Conservation (phyloP, 495 filamentous ascomycete genomes). For the Cladorrhinum samala region DNA sequence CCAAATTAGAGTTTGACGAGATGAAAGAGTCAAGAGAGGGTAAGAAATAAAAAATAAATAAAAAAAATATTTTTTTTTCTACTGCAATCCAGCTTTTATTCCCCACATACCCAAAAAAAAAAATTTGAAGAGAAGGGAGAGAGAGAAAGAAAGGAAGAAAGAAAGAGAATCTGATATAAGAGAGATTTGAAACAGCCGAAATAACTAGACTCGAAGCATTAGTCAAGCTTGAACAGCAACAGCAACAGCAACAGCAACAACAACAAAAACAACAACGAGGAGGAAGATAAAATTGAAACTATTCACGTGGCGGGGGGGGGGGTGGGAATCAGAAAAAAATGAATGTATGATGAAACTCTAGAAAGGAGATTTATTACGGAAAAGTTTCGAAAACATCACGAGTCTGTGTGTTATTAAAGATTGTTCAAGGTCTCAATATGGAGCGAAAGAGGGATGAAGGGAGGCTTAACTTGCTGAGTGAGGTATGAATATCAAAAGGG, state of each 20-base stretch:
- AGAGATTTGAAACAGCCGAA: conserved; percentile 10
- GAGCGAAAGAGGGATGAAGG: too few species aligned
- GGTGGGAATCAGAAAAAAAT: too few species aligned
- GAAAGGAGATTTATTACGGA: too few species aligned
- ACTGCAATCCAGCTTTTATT: too few species aligned
- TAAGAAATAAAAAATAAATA: conserved; percentile 8
- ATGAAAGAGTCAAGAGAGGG: conserved; percentile 54
- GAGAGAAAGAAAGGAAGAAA: conserved; percentile 37
- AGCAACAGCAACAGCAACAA: conserved; percentile 3
- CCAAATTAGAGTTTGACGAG: conserved; percentile 78
- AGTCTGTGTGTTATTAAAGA: too few species aligned
- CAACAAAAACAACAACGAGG: neutral
- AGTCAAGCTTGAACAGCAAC: conserved; percentile 12
- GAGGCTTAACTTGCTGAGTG: too few species aligned
- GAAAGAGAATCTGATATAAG: neutral
- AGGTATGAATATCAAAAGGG: too few species aligned
- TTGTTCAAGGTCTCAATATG: too few species aligned
- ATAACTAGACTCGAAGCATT: conserved; percentile 19
- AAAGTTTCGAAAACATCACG: too few species aligned
- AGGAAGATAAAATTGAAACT: neutral
- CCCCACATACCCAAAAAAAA: too few species aligned
- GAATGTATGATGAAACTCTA: too few species aligned
- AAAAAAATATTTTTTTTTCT: neutral
- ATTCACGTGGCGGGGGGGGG: too few species aligned
- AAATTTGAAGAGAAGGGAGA: conserved; percentile 67